Evolutionary conservation across 257 asterid genomes (phyloP), one percentile per base, ranked within the genome.

Genomic region (Nicotiana noctiflora): DNA sequence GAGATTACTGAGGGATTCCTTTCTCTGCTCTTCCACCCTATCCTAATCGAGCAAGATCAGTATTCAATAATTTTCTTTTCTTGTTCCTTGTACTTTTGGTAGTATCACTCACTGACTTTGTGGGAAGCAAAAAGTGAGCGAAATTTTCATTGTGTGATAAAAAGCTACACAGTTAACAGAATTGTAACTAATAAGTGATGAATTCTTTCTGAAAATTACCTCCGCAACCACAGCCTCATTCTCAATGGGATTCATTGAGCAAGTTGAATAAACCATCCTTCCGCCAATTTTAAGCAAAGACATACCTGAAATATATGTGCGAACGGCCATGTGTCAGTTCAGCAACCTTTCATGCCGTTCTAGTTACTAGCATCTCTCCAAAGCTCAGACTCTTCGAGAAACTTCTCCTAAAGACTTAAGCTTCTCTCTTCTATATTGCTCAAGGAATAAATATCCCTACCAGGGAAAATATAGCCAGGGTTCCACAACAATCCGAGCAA

Each of bases 221-320:
- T 95, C 99, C 0, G 98, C 92, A 80, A 95, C 99, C 68, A 92
- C 99, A 79, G 99, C 97, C 87, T 95, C 98, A 81, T 95, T 91
- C 88, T 95, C 99, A 89, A 92, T 85, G 55, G 99, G 99, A 84
- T 95, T 95, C 98, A 95, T 93, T 75, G 99, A 95, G 92, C 99
- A 95, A 80, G 99, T 95, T 79, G 99, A 95, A 86, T 95, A 95
- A 76, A 95, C 95, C 94, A 95, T 90, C 85, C 93, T 90, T 25
- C 99, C 98, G 72, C 97, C 99, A 89, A 95, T 97, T 88, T 92
- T 95, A 80, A 95, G 98, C 92, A 95, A 89, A 68, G 98, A 90
- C 85, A 91, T 5, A 78, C 98, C 99, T 95, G 92, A 79, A 85
- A 85, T 31, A 75, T 80, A 29, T 65, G 87, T 31, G 46, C 3